These are phyloP conservation scores for Agroathelia rolfsii DNA, from an alignment of 1,284 basidiomycete species.

Conservation along the genomic window DNA sequence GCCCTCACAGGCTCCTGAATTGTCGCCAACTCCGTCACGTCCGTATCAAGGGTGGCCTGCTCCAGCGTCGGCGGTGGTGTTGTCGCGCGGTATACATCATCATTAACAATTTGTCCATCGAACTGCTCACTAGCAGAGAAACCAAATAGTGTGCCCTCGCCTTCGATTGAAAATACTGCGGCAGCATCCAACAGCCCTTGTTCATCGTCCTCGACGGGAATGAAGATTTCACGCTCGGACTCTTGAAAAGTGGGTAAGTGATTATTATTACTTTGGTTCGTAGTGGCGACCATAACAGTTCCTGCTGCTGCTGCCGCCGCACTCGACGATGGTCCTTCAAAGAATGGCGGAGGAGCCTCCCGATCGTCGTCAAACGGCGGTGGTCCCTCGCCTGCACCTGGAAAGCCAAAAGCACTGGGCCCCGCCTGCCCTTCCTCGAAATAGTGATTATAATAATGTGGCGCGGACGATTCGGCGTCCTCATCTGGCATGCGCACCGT, in stretches of 20 bases:
- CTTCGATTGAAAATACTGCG: conserved; percentile 35
- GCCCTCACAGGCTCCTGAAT: conserved; percentile 41
- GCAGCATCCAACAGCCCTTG: conserved; percentile 22
- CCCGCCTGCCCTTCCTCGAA: conserved; percentile 61
- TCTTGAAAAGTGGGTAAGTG: conserved; percentile 67
- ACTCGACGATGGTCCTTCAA: too few relatives aligned
- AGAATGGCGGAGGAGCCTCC: conserved; percentile 65
- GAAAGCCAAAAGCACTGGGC: conserved; percentile 51
- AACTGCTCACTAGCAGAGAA: conserved; percentile 62
- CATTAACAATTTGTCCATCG: conserved; percentile 66
- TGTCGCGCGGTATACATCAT: conserved; percentile 45
- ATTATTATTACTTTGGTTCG: conserved; percentile 52
- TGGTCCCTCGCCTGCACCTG: conserved; percentile 56
- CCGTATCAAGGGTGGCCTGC: conserved; percentile 54
- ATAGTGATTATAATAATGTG: too few relatives aligned
- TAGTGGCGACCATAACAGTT: too few relatives aligned
- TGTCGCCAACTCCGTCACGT: conserved; percentile 55
- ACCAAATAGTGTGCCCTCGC: conserved; percentile 66
- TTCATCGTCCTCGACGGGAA: conserved; percentile 37
- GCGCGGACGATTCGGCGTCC: conserved; percentile 44
- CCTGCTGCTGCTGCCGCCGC: too few relatives aligned
- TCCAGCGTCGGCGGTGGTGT: conserved; percentile 65
- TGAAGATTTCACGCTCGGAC: conserved; percentile 61
- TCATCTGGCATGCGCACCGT: conserved; percentile 63
- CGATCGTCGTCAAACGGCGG: conserved; percentile 78